Evolutionary conservation across 2,329 filamentous ascomycete genomes (phyloP).

Genomic region (Calonectria crousiana): DNA sequence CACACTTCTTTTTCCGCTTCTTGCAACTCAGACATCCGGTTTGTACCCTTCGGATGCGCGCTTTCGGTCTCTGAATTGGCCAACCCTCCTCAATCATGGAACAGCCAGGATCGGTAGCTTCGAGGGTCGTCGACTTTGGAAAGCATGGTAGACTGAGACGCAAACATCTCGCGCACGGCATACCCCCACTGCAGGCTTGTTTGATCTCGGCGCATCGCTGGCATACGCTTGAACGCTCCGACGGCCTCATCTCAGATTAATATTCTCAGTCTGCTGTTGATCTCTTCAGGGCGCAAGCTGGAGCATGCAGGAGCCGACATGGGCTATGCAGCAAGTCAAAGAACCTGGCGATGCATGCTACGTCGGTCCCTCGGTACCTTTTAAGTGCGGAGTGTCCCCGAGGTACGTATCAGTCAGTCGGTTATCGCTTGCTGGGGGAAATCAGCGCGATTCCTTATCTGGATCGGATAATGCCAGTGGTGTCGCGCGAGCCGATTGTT

Average conservation of each 20-base stretch:
- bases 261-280: not conserved
- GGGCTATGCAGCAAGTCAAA: not conserved
- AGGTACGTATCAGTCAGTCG: not conserved
- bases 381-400: not conserved
- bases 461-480: not conserved
- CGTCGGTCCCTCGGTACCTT: not conserved
- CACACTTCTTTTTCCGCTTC: slow-evolving; percentile 61
- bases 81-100: not conserved
- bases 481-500: not conserved
- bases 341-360: not conserved
- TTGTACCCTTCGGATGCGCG: slow-evolving; percentile 50
- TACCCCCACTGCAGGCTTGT: slow-evolving; percentile 50
- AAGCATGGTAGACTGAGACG: slow-evolving; percentile 44
- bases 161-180: slow-evolving; percentile 49
- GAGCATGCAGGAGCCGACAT: not conserved
- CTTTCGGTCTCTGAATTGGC: slow-evolving; percentile 45
- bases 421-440: not conserved
- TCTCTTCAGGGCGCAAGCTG: not conserved
- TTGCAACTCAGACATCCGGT: slow-evolving; percentile 60
- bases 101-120: not conserved
- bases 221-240: slow-evolving; percentile 39
- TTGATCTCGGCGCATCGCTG: slow-evolving; percentile 52
- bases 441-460: not conserved
- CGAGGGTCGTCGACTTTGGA: not conserved
- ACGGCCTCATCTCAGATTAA: not conserved